phyloP scores from a whole-genome alignment of 805 yeast species.

The Zygosaccharomyces kombuchaensis region DNA sequence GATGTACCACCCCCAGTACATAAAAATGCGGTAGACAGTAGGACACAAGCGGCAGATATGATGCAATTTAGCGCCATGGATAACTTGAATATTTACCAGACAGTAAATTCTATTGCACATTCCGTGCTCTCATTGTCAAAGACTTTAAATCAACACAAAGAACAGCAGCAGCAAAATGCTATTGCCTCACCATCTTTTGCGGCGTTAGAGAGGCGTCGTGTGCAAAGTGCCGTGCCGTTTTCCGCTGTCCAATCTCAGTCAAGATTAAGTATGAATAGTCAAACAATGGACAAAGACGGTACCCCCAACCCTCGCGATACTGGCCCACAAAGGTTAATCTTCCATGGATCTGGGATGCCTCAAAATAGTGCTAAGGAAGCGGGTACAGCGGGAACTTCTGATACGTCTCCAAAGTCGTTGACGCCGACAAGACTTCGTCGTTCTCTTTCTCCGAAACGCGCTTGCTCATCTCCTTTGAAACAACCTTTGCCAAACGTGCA shows the following conservation, averaged over 20 bases:
- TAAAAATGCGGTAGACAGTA: not conserved
- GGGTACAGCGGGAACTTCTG: not conserved
- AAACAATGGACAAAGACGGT: slow-evolving; percentile 9
- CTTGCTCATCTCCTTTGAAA: slow-evolving; percentile 22
- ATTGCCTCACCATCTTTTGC: slow-evolving; percentile 25
- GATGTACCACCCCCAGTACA: not conserved
- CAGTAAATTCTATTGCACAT: slow-evolving; percentile 34
- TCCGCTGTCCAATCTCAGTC: slow-evolving; percentile 8
- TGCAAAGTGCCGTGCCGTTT: slow-evolving; percentile 24
- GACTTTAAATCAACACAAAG: slow-evolving; percentile 20
- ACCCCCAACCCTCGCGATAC: slow-evolving; percentile 5
- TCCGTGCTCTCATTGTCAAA: slow-evolving; percentile 35
- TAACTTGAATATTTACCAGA: slow-evolving; percentile 34
- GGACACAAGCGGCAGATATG: not conserved
- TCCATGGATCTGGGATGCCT: slow-evolving; percentile 12
- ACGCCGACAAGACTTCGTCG: slow-evolving; percentile 9
- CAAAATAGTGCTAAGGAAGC: not conserved
- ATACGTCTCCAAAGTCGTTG: not conserved
- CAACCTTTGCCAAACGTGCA: slow-evolving; percentile 12
- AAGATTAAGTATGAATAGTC: slow-evolving; percentile 11
- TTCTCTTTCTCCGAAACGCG: slow-evolving; percentile 8
- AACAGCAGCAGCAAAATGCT: slow-evolving; percentile 5
- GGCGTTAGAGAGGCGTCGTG: slow-evolving; percentile 22
- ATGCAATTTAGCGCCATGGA: slow-evolving; percentile 31
- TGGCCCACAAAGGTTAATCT: slow-evolving; percentile 27